phyloP scores from a whole-genome alignment of 2,329 filamentous ascomycete genomes.

The Stachybotrys elegans region DNA sequence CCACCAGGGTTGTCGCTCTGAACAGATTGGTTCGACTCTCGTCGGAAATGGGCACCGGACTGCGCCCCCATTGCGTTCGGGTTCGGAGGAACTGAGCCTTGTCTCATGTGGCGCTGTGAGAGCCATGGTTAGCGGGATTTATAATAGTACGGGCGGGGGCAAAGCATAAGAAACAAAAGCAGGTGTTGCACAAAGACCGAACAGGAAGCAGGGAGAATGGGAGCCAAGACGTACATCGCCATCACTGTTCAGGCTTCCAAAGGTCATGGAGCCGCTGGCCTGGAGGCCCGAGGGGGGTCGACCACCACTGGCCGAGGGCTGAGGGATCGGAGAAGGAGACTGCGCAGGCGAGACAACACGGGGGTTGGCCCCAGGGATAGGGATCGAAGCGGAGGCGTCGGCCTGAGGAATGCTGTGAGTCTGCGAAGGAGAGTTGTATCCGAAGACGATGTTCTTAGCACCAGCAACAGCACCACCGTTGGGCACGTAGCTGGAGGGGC shows the following conservation, averaged over 20 bases:
- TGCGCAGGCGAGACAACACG: constrained; percentile 77
- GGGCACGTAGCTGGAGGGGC: constrained; percentile 66
- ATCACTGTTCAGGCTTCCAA: constrained; percentile 78
- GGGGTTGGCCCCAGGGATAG: constrained; percentile 59
- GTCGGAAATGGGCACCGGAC: constrained; percentile 69
- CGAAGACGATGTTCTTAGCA: constrained; percentile 72
- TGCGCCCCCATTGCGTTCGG: constrained; percentile 57
- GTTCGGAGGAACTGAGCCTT: constrained; percentile 57
- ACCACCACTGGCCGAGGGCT: constrained; percentile 77
- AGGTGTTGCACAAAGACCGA: neutral
- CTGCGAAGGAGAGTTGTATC: constrained; percentile 66
- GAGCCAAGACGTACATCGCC: constrained; percentile 57
- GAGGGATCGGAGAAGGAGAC: constrained; percentile 90
- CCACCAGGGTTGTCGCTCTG: constrained; percentile 42
- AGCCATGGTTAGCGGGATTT: too few relatives aligned
- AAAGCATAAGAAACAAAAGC: too few relatives aligned
- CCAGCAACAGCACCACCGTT: constrained; percentile 64
- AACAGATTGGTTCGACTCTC: constrained; percentile 79
- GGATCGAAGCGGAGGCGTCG: constrained; percentile 49
- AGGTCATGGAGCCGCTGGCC: constrained; percentile 64
- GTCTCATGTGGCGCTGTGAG: constrained; percentile 65
- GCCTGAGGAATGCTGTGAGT: constrained; percentile 63
- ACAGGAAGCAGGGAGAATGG: constrained; percentile 6
- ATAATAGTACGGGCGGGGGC: too few relatives aligned
- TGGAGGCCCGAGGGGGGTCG: constrained; percentile 75